phyloP scores from a whole-genome alignment of 2,329 filamentous ascomycete species.

The Pezicula carpinea region DNA sequence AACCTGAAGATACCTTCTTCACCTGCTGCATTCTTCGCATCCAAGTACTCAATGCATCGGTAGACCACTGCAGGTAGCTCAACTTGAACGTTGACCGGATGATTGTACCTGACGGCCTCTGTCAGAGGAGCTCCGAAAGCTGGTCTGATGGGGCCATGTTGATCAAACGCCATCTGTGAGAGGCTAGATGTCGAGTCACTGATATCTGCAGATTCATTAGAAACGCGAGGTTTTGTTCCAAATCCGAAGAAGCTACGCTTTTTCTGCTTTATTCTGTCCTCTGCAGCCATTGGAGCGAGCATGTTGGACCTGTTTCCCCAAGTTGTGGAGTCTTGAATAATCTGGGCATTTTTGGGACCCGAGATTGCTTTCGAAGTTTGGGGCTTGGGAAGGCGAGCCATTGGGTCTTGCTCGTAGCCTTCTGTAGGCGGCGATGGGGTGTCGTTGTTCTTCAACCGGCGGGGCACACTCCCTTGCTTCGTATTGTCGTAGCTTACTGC shows the following conservation, averaged over 20 bases:
- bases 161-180: conserved; percentile 37
- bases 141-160: conserved; percentile 54
- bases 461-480: conserved; percentile 29
- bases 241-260: conserved; percentile 77
- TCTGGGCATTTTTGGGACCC: conserved; percentile 74
- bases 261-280: conserved; percentile 71
- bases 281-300: conserved; percentile 44
- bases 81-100: conserved; percentile 66
- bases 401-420: conserved; percentile 24
- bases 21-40: conserved; percentile 70
- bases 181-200: conserved; percentile 41
- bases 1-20: conserved; percentile 97
- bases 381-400: conserved; percentile 22
- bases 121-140: conserved; percentile 82
- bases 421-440: conserved; percentile 26
- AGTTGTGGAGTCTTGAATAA: conserved; percentile 75
- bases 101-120: conserved; percentile 80
- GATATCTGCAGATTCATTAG: conserved; percentile 52
- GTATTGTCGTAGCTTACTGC: conserved; percentile 33
- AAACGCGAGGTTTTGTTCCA: conserved; percentile 54
- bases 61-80: conserved; percentile 90
- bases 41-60: conserved; percentile 89
- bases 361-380: conserved; percentile 61
- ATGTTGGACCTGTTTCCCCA: conserved; percentile 77
- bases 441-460: conserved; percentile 24